Evolutionary conservation across 169 alveolate genomes (phyloP).

Genomic region (Cryptosporidium andersoni): DNA sequence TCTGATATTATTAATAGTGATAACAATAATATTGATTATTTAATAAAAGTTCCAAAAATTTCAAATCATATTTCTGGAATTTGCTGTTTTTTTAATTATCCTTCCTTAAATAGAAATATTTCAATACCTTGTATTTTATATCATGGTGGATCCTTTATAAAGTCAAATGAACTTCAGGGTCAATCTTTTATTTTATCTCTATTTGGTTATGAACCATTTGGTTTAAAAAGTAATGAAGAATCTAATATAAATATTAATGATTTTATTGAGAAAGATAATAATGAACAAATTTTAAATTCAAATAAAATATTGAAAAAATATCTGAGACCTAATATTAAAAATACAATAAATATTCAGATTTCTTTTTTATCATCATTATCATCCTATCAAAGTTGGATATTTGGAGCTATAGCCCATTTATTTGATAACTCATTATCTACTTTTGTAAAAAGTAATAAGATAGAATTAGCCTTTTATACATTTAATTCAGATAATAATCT

Average conservation of each 20-base stretch:
- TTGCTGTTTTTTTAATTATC: slow-evolving; percentile 4
- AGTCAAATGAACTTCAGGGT: background rate
- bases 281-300: background rate
- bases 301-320: background rate
- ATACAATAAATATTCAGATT: slow-evolving; percentile 2
- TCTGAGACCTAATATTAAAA: slow-evolving; percentile 22
- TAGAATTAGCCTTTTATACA: no score
- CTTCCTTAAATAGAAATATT: slow-evolving; percentile 14
- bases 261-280: background rate
- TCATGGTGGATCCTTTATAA: background rate
- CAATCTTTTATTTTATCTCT: slow-evolving; percentile 22
- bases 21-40: no score
- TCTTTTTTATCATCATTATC: slow-evolving; percentile 32
- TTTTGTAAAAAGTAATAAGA: background rate
- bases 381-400: slow-evolving; percentile 81
- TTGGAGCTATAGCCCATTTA: slow-evolving; percentile 86
- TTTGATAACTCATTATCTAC: slow-evolving; percentile 81
- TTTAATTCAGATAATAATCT: no score
- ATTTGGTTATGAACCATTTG: slow-evolving; percentile 40
- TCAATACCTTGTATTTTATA: slow-evolving; percentile 29
- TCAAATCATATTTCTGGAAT: background rate
- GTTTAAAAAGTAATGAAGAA: background rate
- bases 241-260: background rate
- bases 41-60: no score
- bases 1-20: no score